Conservation (phyloP, 2,329 filamentous ascomycete species). For the Clarireedia monteithiana region DNA sequence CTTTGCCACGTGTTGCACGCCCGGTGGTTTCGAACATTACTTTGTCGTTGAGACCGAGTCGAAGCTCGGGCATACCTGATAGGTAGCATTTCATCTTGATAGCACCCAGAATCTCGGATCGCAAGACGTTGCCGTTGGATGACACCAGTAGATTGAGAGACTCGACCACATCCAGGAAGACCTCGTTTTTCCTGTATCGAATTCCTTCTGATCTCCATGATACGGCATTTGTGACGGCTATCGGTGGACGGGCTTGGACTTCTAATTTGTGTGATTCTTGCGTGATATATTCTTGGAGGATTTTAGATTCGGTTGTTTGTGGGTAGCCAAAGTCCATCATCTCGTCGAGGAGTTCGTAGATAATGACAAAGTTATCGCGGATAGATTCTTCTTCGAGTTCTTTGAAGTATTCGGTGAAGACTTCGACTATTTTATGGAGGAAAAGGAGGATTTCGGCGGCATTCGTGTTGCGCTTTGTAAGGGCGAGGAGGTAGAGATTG, state of each 20-base stretch:
- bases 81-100: conserved; percentile 99
- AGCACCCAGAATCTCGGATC: conserved; percentile 91
- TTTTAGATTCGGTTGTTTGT: conserved; percentile 97
- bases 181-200: conserved; percentile 97
- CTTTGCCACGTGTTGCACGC: conserved; percentile 86
- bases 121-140: conserved; percentile 86
- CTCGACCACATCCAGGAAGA: conserved; percentile 96
- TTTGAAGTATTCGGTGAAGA: conserved; percentile 99
- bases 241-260: conserved; percentile 89
- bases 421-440: conserved; percentile 95
- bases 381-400: conserved; percentile 98
- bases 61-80: conserved; percentile 94
- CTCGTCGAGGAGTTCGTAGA: conserved; percentile 96
- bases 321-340: conserved; percentile 99
- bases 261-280: conserved; percentile 99
- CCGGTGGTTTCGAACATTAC: conserved; percentile 99
- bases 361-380: conserved; percentile 97
- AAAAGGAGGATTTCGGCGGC: conserved; percentile 97
- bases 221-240: conserved; percentile 96
- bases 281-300: conserved; percentile 97
- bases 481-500: conserved; percentile 94
- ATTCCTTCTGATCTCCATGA: conserved; percentile 98
- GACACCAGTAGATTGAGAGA: conserved; percentile 93
- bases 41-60: conserved; percentile 94
- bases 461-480: conserved; percentile 98